Evolutionary conservation across 495 filamentous ascomycete genomes (phyloP).

Genomic region (Gamarada debralockiae): DNA sequence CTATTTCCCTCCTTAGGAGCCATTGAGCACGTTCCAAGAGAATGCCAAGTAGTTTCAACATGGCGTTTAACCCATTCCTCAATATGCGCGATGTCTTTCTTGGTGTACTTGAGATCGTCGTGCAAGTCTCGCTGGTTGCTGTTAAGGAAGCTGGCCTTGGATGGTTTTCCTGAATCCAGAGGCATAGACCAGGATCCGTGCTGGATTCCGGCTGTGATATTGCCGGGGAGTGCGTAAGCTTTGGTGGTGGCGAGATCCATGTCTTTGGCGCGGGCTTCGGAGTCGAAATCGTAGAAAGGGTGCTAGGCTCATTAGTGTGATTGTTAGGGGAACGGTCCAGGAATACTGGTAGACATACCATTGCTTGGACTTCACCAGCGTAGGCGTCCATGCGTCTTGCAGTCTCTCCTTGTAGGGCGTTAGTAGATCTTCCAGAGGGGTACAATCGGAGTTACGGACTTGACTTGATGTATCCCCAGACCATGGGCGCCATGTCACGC

Average conservation of each 20-base stretch:
- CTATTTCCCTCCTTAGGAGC: slow-evolving; percentile 73
- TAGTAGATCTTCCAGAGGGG: not conserved
- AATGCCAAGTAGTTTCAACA: slow-evolving; percentile 80
- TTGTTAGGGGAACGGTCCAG: not conserved
- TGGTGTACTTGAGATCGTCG: slow-evolving; percentile 61
- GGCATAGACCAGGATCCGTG: slow-evolving; percentile 38
- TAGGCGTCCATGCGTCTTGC: slow-evolving; percentile 74
- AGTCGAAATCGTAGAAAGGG: slow-evolving; percentile 64
- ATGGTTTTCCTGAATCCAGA: slow-evolving; percentile 40
- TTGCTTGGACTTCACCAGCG: slow-evolving; percentile 64
- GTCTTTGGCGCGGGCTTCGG: slow-evolving; percentile 62
- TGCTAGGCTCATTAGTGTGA: too few relatives aligned
- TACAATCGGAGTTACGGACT: slow-evolving; percentile 29
- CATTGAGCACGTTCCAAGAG: slow-evolving; percentile 71
- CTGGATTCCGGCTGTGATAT: slow-evolving; percentile 65
- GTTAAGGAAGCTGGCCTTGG: slow-evolving; percentile 42
- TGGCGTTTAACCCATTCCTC: slow-evolving; percentile 78
- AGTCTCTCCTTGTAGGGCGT: slow-evolving; percentile 47
- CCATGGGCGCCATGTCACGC: slow-evolving; percentile 78
- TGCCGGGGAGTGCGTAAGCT: slow-evolving; percentile 67
- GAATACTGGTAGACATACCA: too few relatives aligned
- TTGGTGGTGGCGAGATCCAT: slow-evolving; percentile 73
- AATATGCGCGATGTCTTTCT: slow-evolving; percentile 62
- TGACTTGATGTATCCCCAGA: slow-evolving; percentile 86
- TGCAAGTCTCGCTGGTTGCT: slow-evolving; percentile 51